Evolutionary conservation across 2,329 filamentous ascomycete genomes (phyloP).

Genomic region (Talaromyces sp.): DNA sequence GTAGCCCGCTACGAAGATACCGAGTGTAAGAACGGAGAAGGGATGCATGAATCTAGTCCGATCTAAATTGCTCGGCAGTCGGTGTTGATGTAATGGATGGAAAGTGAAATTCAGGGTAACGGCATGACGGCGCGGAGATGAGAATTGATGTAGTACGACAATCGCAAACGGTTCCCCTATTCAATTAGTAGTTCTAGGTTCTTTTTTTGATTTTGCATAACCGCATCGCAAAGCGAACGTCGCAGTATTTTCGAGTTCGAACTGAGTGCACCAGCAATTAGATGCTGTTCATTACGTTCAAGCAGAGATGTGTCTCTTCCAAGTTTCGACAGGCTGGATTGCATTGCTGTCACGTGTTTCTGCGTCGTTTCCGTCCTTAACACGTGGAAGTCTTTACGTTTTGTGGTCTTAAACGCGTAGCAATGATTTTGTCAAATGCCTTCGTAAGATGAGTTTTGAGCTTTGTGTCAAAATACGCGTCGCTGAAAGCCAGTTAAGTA

Average conservation of each 20-base stretch:
- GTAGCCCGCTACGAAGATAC: conserved; percentile 99
- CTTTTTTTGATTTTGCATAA: neutral
- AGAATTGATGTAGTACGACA: neutral
- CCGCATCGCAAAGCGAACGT: neutral
- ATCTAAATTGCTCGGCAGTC: conserved; percentile 21
- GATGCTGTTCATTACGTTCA: neutral
- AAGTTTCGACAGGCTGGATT: neutral
- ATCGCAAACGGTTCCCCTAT: neutral
- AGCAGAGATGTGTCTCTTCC: neutral
- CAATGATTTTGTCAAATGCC: neutral
- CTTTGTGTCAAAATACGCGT: neutral
- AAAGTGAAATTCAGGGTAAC: conserved; percentile 8
- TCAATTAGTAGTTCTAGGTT: neutral
- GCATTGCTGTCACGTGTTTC: conserved; percentile 1
- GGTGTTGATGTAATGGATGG: neutral
- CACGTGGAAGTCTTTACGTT: neutral
- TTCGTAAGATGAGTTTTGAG: neutral
- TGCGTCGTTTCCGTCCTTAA: neutral
- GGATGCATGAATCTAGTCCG: conserved; percentile 72
- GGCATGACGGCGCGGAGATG: neutral
- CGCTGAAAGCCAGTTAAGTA: neutral
- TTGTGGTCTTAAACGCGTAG: neutral
- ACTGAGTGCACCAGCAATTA: neutral
- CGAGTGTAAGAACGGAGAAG: conserved; percentile 90
- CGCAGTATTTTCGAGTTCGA: neutral